Conservation (phyloP, 352 stramenopile genomes). For the Phytopythium mirpurense region DNA sequence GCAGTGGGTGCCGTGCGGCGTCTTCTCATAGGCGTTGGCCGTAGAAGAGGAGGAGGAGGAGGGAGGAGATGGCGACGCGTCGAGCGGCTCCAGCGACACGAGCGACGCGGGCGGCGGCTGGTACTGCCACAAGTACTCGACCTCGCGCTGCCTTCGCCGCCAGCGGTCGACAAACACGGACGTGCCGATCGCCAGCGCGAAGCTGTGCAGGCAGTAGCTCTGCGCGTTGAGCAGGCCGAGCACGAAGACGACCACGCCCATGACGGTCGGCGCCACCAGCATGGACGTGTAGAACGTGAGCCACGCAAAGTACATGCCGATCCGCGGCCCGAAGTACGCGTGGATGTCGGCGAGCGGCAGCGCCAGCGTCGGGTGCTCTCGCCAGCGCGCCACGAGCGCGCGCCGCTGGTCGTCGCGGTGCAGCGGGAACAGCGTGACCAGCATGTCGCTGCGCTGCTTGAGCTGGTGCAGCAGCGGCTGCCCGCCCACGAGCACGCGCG, state of each 20-base stretch:
- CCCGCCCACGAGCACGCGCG: constrained; percentile 28
- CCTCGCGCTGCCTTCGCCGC: constrained; percentile 37
- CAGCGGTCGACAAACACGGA: constrained; percentile 60
- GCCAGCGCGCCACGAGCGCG: constrained; percentile 39
- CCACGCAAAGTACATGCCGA: constrained; percentile 77
- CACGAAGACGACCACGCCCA: constrained; percentile 48
- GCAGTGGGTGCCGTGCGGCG: neutral
- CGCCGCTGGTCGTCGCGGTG: constrained; percentile 51
- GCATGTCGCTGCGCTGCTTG: constrained; percentile 15
- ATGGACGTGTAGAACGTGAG: constrained; percentile 84
- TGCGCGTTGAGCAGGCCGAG: constrained; percentile 31
- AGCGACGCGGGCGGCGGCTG: constrained; percentile 17
- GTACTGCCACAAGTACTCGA: constrained; percentile 62
- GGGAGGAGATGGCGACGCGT: neutral
- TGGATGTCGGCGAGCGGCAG: constrained; percentile 44
- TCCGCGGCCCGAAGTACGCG: constrained; percentile 57
- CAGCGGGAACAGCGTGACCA: constrained; percentile 41
- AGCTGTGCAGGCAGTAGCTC: constrained; percentile 40
- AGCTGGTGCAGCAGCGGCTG: constrained; percentile 39
- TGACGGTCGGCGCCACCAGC: constrained; percentile 46
- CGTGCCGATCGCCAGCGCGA: constrained; percentile 47
- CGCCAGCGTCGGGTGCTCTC: constrained; percentile 18
- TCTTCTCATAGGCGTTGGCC: too few species aligned
- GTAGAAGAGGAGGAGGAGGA: too few species aligned
- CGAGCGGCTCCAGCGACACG: neutral